A percentile compares a stretch with the other conserved stretches of the same genome.
Conservation (phyloP, 768 basidiomycete genomes). For the Agaricus blazei region DNA sequence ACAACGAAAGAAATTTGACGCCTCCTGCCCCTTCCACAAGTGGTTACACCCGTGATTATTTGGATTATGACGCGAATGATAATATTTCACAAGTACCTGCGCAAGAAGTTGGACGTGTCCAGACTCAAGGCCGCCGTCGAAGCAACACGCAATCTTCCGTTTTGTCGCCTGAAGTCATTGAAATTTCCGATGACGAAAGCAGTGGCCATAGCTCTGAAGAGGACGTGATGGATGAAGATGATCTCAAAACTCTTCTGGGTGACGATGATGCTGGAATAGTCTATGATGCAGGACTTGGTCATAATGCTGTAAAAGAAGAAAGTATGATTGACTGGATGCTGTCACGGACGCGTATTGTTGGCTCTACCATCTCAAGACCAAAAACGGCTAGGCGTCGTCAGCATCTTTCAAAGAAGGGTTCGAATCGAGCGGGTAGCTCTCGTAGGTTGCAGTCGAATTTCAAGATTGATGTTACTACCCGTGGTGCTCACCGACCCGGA, state of each 20-base stretch:
- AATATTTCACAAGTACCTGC: background rate
- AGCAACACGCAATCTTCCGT: background rate
- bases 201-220: conserved; percentile 8
- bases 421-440: background rate
- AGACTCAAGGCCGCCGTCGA: background rate
- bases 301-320: conserved; percentile 30
- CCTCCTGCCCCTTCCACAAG: conserved; percentile 12
- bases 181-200: background rate
- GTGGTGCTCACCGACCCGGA: conserved; percentile 27
- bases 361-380: conserved; percentile 7
- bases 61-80: background rate
- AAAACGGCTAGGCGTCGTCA: background rate
- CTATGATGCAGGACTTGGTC: conserved; percentile 3
- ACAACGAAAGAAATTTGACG: conserved; percentile 12
- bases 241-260: conserved; percentile 6
- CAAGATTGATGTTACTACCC: conserved; percentile 33
- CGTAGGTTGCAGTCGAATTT: conserved; percentile 12
- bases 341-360: conserved; percentile 32
- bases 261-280: background rate
- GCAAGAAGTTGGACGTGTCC: background rate
- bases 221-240: conserved; percentile 9
- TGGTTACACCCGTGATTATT: conserved; percentile 11
- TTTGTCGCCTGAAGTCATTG: background rate
- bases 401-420: conserved; percentile 14
- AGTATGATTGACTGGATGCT: conserved; percentile 72